These are phyloP conservation scores for Populus tremula DNA, from an alignment of 345 rosid species.

Conservation along the genomic window DNA sequence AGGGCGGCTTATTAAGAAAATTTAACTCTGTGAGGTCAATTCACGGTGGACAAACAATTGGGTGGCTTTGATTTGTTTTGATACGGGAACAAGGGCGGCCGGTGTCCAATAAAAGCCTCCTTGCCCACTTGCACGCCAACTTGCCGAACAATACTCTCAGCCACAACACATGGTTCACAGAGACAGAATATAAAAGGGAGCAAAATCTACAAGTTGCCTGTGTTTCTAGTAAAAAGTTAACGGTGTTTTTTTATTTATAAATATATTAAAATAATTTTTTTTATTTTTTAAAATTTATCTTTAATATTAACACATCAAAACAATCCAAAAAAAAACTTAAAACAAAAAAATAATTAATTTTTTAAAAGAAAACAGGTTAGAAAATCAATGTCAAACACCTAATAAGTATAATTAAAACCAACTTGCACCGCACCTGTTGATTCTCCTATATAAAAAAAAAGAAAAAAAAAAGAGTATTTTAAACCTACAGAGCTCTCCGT, in stretches of 20 bases:
- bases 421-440: conserved; percentile 5
- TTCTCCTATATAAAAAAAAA: background rate
- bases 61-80: background rate
- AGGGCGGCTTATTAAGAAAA: background rate
- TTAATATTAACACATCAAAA: too few relatives aligned
- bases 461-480: background rate
- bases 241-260: too few relatives aligned
- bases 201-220: conserved; percentile 12
- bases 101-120: background rate
- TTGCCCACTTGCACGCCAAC: conserved; percentile 1
- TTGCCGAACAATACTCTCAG: background rate
- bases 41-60: background rate
- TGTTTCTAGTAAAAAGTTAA: background rate
- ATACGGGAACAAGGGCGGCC: background rate
- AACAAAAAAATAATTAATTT: too few relatives aligned
- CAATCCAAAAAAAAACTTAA: too few relatives aligned
- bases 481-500: background rate
- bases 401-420: conserved; percentile 1
- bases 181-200: background rate
- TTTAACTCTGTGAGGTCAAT: background rate
- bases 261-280: too few relatives aligned
- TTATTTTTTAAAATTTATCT: too few relatives aligned
- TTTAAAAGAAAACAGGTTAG: too few relatives aligned
- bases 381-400: too few relatives aligned
- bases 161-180: background rate